These are phyloP conservation scores for Mycena metata DNA, from an alignment of 768 basidiomycete genomes.

Conservation along the genomic window DNA sequence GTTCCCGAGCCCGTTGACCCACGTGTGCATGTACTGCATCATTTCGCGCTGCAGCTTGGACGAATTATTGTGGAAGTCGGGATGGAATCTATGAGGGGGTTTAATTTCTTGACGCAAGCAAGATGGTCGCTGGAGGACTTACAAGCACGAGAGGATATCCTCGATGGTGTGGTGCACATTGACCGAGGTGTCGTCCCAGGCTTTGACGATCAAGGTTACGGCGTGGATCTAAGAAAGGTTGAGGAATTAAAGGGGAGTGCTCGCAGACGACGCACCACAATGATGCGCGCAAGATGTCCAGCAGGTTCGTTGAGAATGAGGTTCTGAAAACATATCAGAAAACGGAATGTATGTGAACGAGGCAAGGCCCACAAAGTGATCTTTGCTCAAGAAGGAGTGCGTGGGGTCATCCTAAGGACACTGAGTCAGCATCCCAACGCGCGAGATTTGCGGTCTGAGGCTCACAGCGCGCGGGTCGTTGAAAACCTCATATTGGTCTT, in stretches of 20 bases:
- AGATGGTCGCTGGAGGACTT: conserved; percentile 42
- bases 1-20: conserved; percentile 67
- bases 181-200: conserved; percentile 82
- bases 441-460: conserved; percentile 35
- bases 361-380: conserved; percentile 80
- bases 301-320: conserved; percentile 88
- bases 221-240: conserved; percentile 62
- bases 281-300: conserved; percentile 76
- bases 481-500: conserved; percentile 91
- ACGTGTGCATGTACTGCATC: conserved; percentile 74
- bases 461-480: conserved; percentile 81
- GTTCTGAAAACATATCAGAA: conserved; percentile 59
- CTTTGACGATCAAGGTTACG: conserved; percentile 77
- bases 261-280: conserved; percentile 61
- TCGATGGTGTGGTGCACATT: conserved; percentile 71
- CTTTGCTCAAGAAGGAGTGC: conserved; percentile 90
- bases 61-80: conserved; percentile 77
- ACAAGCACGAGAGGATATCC: conserved; percentile 78
- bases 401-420: conserved; percentile 82
- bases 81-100: conserved; percentile 74
- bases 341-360: not conserved
- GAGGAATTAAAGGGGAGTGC: not conserved
- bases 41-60: conserved; percentile 83
- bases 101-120: not conserved
- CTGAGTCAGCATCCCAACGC: not conserved